phyloP scores from a whole-genome alignment of 140 eudicot species.

The Senecio squalidus region DNA sequence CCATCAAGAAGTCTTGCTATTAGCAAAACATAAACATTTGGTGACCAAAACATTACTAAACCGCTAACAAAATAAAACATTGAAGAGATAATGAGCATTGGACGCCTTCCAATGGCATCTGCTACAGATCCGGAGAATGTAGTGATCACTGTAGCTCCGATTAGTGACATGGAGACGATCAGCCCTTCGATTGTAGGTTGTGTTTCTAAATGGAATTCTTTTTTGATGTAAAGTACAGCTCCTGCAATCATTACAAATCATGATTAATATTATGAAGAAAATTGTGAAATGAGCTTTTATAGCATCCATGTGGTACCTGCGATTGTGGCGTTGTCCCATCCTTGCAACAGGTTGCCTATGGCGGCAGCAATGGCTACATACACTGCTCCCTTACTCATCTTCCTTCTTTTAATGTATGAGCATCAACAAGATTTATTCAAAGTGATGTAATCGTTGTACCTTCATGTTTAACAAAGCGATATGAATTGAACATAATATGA shows the following conservation, averaged over 20 bases:
- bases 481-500: constrained; percentile 1
- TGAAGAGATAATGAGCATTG: constrained; percentile 85
- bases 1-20: constrained; percentile 91
- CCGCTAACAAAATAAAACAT: constrained; percentile 69
- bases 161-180: constrained; percentile 85
- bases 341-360: constrained; percentile 91
- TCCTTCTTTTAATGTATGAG: constrained; percentile 7
- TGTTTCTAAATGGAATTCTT: constrained; percentile 68
- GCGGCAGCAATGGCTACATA: constrained; percentile 80
- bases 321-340: constrained; percentile 98
- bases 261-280: neutral
- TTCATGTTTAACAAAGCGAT: constrained; percentile 11
- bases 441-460: constrained; percentile 19
- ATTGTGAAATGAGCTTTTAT: neutral
- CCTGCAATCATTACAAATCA: constrained; percentile 43
- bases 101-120: constrained; percentile 79
- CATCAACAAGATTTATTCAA: constrained; percentile 14
- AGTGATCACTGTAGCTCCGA: constrained; percentile 90
- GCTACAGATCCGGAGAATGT: constrained; percentile 86
- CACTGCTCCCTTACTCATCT: constrained; percentile 71
- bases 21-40: constrained; percentile 78
- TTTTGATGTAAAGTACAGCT: constrained; percentile 89
- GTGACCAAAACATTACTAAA: constrained; percentile 91
- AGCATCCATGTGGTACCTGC: constrained; percentile 47
- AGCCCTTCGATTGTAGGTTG: constrained; percentile 93